phyloP scores from a whole-genome alignment of 2,329 filamentous ascomycete species.

The Ceratocystis smalleyi region DNA sequence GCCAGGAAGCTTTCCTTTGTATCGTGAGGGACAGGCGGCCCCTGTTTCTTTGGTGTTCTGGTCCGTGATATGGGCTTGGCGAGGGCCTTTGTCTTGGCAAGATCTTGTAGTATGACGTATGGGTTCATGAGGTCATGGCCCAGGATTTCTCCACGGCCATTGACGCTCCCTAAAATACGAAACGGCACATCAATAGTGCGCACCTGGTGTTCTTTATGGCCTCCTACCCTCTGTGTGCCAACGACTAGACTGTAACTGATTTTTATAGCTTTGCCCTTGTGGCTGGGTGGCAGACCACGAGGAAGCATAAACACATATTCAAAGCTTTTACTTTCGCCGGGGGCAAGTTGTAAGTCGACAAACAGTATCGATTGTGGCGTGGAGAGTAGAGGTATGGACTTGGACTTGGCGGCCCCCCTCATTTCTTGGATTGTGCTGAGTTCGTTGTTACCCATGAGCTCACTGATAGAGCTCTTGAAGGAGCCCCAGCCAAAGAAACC shows the following conservation, averaged over 20 bases:
- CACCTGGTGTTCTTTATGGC: slow-evolving; percentile 63
- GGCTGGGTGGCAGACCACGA: slow-evolving; percentile 74
- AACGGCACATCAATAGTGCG: slow-evolving; percentile 88
- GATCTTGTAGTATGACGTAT: slow-evolving; percentile 75
- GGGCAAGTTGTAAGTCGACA: slow-evolving; percentile 73
- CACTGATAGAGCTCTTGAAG: slow-evolving; percentile 74
- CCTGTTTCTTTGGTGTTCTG: slow-evolving; percentile 22
- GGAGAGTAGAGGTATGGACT: slow-evolving; percentile 77
- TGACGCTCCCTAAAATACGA: slow-evolving; percentile 82
- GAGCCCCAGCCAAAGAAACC: slow-evolving; percentile 77
- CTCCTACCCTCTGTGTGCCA: slow-evolving; percentile 74
- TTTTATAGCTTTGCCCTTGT: slow-evolving; percentile 86
- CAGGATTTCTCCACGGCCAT: slow-evolving; percentile 71
- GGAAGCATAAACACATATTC: slow-evolving; percentile 78
- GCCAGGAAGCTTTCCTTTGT: slow-evolving; percentile 48
- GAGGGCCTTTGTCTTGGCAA: slow-evolving; percentile 39
- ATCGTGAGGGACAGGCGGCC: slow-evolving; percentile 21
- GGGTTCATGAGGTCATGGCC: slow-evolving; percentile 91
- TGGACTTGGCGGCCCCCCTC: slow-evolving; percentile 71
- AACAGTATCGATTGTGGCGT: slow-evolving; percentile 93
- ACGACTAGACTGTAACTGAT: slow-evolving; percentile 83
- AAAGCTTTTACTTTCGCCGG: slow-evolving; percentile 77
- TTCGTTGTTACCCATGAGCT: slow-evolving; percentile 71
- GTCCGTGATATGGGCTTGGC: slow-evolving; percentile 20
- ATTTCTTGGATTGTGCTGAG: slow-evolving; percentile 92